Conservation (phyloP, 495 filamentous ascomycete species). For the Hyaloscypha variabilis region DNA sequence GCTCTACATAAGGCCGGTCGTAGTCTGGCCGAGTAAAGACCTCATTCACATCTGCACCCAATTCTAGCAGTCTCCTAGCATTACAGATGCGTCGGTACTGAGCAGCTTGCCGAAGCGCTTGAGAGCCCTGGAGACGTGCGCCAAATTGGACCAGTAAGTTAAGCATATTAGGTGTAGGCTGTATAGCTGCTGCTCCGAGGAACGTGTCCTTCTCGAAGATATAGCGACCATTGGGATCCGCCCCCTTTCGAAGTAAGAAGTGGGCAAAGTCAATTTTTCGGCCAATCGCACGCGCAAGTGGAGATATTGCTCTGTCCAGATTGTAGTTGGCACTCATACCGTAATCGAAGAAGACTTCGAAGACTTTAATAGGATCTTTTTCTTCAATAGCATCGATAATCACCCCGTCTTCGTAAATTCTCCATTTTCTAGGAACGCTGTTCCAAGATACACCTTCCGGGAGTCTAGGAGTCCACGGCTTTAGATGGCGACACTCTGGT, state of each 20-base stretch:
- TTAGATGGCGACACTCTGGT: not conserved
- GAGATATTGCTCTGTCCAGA: not conserved
- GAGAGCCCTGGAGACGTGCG: not conserved
- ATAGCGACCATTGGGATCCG: not conserved
- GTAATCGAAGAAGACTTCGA: conserved; percentile 5
- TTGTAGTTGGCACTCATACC: not conserved
- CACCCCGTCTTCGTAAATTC: not conserved
- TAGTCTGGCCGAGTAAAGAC: not conserved
- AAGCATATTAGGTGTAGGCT: not conserved
- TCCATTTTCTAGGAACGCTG: not conserved
- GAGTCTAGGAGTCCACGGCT: not conserved
- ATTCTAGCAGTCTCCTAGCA: not conserved
- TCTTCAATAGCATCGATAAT: not conserved
- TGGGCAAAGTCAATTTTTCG: not conserved
- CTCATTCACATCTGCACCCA: not conserved
- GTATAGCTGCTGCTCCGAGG: not conserved
- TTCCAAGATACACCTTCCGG: not conserved
- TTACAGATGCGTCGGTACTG: not conserved
- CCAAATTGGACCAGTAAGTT: not conserved
- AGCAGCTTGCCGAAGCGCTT: not conserved
- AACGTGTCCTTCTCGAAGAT: not conserved
- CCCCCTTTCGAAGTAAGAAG: not conserved
- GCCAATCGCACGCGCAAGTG: not conserved
- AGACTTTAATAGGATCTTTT: conserved; percentile 1
- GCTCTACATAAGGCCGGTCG: not conserved